Base-by-base conservation (phyloP, 805 yeast genomes). In the Candida insectorum region DNA sequence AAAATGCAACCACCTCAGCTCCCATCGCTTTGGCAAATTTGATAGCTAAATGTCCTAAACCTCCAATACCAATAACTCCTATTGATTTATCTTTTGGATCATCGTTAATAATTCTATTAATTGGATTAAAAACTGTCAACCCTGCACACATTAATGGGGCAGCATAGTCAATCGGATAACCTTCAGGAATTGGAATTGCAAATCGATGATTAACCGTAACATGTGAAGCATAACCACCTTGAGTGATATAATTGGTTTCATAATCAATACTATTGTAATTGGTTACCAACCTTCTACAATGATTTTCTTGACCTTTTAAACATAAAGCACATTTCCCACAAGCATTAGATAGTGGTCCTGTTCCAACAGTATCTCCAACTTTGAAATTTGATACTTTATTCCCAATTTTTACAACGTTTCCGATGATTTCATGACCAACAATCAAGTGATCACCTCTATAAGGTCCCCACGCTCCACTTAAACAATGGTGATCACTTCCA, bases 311-410 rank as follows among this genome's bases (percentile, higher is more conserved):
- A 33, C 54, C 55, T 20, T 30, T n/a, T 7, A 44, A 28, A 48
- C 77, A 85, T 51, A 76, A 64, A 31, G 63, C 47, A 61, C 95
- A 85, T 12, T 73, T 64, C 39, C 71, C 60, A 63, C 95, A 85
- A 18, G 82, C 64, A 31, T 61, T 65, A 15, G 71, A 64, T 49
- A 73, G 77, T 15, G 93, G 91, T 47, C 95, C 95, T 30, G 83
- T 72, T 31, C 93, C 95, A 16, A 82, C 94, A 41, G 85, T 67
- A 43, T 86, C 81, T 34, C 95, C 95, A 17, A 80, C 51, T 50
- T 67, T 72, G 62, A 60, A 70, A 28, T 41, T 65, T 5, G 56
- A 52, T 40, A 84, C 77, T 28, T 71, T 62, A 6, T 66, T 44
- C 33, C 93, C 95, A 26, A 81, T 64, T 21, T 64, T 67, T n/a